A percentile compares a stretch with the other conserved stretches of the same genome.
Evolutionary conservation across 495 filamentous ascomycete species (phyloP).

Genomic region (Hypoxylon fragiforme): DNA sequence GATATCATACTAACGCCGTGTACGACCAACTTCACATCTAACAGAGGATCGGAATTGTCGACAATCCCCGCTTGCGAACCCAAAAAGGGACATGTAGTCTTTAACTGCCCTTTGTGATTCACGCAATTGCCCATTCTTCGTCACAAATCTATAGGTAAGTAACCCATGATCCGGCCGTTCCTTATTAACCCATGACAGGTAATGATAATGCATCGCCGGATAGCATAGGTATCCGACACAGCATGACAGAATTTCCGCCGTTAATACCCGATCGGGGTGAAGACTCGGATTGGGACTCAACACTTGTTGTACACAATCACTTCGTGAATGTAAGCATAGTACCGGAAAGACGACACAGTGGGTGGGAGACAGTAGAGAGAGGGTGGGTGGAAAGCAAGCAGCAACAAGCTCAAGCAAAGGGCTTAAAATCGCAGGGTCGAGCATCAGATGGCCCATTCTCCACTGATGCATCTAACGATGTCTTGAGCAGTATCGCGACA

Average conservation of each 20-base stretch:
- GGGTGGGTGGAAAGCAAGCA: slow-evolving; percentile 19
- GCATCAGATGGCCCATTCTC: background rate
- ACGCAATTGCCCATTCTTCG: too few species aligned
- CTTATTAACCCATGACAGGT: too few species aligned
- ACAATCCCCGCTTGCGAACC: too few species aligned
- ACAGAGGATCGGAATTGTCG: slow-evolving; percentile 1
- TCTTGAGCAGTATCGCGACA: slow-evolving; percentile 13
- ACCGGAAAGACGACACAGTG: slow-evolving; percentile 32
- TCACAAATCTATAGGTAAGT: too few species aligned
- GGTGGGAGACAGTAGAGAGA: slow-evolving; percentile 36
- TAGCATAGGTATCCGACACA: too few species aligned
- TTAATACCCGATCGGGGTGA: background rate
- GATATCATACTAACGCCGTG: background rate
- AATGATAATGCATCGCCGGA: too few species aligned
- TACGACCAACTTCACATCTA: too few species aligned
- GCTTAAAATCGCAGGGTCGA: slow-evolving; percentile 6
- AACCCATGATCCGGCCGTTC: too few species aligned
- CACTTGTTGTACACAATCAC: slow-evolving; percentile 17
- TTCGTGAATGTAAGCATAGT: slow-evolving; percentile 21
- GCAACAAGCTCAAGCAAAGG: background rate
- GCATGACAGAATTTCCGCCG: background rate
- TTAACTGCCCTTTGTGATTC: too few species aligned
- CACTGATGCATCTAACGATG: slow-evolving; percentile 9
- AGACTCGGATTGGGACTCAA: slow-evolving; percentile 34
- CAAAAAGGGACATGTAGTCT: too few species aligned